phyloP scores from a whole-genome alignment of 257 asterid genomes.

The Ilex aquifolium region DNA sequence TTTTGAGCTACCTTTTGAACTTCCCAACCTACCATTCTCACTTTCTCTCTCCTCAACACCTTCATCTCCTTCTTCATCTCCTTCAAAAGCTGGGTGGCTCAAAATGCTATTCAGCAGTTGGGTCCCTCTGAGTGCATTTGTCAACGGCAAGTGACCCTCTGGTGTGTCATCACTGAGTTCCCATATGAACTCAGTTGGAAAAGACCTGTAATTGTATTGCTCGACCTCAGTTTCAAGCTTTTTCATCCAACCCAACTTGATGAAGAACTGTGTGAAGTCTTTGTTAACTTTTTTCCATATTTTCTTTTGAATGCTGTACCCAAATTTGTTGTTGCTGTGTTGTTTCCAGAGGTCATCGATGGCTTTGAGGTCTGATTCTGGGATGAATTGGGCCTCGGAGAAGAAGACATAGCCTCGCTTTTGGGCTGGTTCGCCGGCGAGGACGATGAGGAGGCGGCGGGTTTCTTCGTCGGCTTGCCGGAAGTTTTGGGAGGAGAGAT shows the following conservation, averaged over 20 bases:
- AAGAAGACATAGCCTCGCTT: constrained; percentile 88
- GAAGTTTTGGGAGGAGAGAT: constrained; percentile 44
- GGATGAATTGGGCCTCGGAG: constrained; percentile 82
- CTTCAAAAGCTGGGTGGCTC: constrained; percentile 60
- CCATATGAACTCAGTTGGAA: constrained; percentile 81
- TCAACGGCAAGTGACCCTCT: constrained; percentile 78
- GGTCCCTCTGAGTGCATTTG: constrained; percentile 83
- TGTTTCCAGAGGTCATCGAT: constrained; percentile 72
- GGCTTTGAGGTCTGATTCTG: constrained; percentile 37
- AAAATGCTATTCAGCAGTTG: constrained; percentile 56
- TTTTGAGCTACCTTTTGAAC: not conserved
- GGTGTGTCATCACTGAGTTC: constrained; percentile 54
- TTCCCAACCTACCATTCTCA: constrained; percentile 11
- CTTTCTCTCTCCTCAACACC: not conserved
- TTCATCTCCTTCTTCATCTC: constrained; percentile 23
- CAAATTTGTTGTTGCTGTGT: constrained; percentile 53
- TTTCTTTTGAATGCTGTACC: constrained; percentile 77
- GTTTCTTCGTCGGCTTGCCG: constrained; percentile 91
- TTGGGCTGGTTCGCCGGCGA: constrained; percentile 79
- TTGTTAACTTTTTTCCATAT: constrained; percentile 47
- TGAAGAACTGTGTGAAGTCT: constrained; percentile 66
- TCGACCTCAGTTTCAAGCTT: constrained; percentile 61
- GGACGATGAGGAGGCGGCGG: constrained; percentile 70
- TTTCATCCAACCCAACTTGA: constrained; percentile 85
- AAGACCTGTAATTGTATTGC: constrained; percentile 73